phyloP scores from a whole-genome alignment of 306 rosid species.

The Begonia loranthoides region DNA sequence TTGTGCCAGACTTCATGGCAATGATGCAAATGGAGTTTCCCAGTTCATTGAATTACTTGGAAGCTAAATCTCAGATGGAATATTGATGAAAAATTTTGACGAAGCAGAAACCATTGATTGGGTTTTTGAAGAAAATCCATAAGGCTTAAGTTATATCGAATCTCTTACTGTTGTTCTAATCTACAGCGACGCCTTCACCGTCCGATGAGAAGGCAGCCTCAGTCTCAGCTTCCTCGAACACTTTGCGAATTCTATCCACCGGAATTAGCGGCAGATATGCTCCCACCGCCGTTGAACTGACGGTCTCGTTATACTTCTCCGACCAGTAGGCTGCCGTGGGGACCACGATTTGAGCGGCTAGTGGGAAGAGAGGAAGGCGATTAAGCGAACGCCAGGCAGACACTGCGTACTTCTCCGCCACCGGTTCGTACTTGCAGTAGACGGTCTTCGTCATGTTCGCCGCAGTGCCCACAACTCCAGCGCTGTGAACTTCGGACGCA shows the following conservation, averaged over 20 bases:
- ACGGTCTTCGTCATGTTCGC: constrained; percentile 10
- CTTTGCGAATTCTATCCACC: constrained; percentile 22
- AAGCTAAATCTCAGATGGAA: no score
- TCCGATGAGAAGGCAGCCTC: constrained; percentile 4
- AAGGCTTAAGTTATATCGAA: no score
- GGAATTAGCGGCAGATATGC: constrained; percentile 28
- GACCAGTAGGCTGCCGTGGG: constrained; percentile 36
- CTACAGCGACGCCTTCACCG: constrained; percentile 2
- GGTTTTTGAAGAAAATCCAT: no score
- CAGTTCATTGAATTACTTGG: no score
- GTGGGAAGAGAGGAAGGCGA: constrained; percentile 27
- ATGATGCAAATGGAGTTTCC: no score
- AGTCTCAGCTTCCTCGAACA: constrained; percentile 16
- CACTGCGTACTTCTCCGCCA: constrained; percentile 29
- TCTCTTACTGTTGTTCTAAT: no score
- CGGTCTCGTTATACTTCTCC: constrained; percentile 23
- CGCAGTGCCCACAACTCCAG: constrained; percentile 23
- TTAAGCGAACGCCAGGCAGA: constrained; percentile 34
- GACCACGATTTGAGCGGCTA: constrained; percentile 21
- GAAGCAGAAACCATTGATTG: no score
- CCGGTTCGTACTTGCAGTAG: constrained; percentile 28
- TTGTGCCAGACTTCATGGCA: no score
- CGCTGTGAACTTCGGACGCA: constrained; percentile 20
- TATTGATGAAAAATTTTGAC: no score
- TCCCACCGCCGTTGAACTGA: constrained; percentile 14